These are phyloP conservation scores for Artemisia tridentata DNA, from an alignment of 129 eudicot genomes.

Conservation along the genomic window DNA sequence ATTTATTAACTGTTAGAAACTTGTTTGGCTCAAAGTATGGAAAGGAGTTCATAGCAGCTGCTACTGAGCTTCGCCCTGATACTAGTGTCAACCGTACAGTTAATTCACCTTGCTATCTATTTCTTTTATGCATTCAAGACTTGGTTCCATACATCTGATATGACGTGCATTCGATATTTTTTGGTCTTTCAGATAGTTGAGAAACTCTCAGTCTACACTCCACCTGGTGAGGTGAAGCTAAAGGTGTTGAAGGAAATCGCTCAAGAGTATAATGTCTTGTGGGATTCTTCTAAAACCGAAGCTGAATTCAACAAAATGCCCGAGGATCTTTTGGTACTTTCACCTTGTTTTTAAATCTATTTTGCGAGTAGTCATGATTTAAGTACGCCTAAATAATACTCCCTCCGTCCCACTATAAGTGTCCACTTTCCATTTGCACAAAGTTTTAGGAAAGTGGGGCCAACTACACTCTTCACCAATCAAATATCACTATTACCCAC, in stretches of 20 bases:
- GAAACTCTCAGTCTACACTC: slow-evolving; percentile 86
- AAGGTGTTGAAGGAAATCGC: slow-evolving; percentile 73
- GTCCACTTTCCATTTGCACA: too few relatives aligned
- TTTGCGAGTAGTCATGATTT: neutral
- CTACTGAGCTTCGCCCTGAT: slow-evolving; percentile 93
- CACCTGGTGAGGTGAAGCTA: slow-evolving; percentile 66
- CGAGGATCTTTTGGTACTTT: slow-evolving; percentile 86
- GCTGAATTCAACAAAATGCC: slow-evolving; percentile 69
- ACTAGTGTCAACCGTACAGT: slow-evolving; percentile 98
- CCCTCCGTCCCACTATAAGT: too few relatives aligned
- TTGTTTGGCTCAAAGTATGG: slow-evolving; percentile 86
- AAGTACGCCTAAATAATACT: neutral
- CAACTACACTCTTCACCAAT: too few relatives aligned
- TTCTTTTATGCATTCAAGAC: neutral
- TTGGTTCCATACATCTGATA: slow-evolving; percentile 11
- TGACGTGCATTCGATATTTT: neutral
- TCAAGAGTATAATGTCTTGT: slow-evolving; percentile 53
- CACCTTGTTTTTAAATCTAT: neutral
- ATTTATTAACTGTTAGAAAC: slow-evolving; percentile 67
- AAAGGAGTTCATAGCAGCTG: slow-evolving; percentile 88
- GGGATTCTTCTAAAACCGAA: slow-evolving; percentile 94
- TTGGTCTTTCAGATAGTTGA: slow-evolving; percentile 69
- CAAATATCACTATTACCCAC: too few relatives aligned
- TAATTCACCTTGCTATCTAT: slow-evolving; percentile 28
- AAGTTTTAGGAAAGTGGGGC: too few relatives aligned